phyloP scores from a whole-genome alignment of 768 basidiomycete species.

The Serendipita sp. region DNA sequence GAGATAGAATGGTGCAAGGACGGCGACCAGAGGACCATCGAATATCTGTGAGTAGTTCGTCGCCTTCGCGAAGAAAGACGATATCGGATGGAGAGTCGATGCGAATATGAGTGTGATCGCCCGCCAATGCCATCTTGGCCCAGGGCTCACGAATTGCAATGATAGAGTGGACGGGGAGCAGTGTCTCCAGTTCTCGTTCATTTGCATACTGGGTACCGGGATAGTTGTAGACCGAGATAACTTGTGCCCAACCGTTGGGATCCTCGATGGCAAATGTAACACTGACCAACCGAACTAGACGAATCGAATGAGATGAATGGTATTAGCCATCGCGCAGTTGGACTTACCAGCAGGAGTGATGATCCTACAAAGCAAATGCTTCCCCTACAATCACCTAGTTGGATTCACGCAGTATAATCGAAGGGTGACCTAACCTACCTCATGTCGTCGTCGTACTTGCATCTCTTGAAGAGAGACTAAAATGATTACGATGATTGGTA shows the following conservation, averaged over 20 bases:
- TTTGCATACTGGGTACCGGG: constrained; percentile 14
- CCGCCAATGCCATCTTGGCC: constrained; percentile 12
- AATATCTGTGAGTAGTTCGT: constrained; percentile 8
- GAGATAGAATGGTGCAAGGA: background rate
- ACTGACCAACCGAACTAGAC: background rate
- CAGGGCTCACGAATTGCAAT: constrained; percentile 21
- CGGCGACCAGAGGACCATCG: constrained; percentile 2
- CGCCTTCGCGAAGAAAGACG: constrained; percentile 11
- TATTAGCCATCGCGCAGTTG: background rate
- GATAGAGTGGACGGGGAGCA: constrained; percentile 18
- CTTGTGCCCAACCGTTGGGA: constrained; percentile 12
- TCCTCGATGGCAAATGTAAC: constrained; percentile 15
- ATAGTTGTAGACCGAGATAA: constrained; percentile 17
- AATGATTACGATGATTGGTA: background rate
- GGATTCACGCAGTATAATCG: background rate
- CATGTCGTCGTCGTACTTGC: background rate
- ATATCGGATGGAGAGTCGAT: constrained; percentile 21
- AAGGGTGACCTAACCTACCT: background rate
- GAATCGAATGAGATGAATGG: background rate
- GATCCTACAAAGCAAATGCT: background rate
- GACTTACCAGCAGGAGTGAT: background rate
- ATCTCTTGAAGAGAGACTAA: background rate
- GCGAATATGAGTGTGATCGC: constrained; percentile 12
- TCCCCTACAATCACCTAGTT: background rate
- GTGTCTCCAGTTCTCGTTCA: constrained; percentile 13